A percentile compares a stretch with the other conserved stretches of the same genome.
Evolutionary conservation across 495 filamentous ascomycete genomes (phyloP).

Genomic region (Aspergillus cristatus): DNA sequence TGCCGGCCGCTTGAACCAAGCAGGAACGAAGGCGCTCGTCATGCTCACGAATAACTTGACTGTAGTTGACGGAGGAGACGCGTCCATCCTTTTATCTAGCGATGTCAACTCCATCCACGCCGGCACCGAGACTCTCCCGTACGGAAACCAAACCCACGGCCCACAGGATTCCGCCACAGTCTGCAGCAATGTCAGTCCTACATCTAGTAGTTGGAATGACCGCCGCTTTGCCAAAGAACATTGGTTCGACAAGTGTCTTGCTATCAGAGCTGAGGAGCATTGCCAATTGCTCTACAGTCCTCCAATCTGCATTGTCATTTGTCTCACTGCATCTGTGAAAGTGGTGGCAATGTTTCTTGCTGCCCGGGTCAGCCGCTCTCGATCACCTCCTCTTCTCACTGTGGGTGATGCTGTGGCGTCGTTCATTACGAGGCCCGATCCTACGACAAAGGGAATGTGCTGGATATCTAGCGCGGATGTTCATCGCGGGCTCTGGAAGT

Average conservation of each 20-base stretch:
- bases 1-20: not conserved
- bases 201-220: no score
- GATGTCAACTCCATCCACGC: no score
- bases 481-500: not conserved
- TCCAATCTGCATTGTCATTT: constrained; percentile 31
- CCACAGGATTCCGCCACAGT: no score
- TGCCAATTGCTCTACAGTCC: constrained; percentile 41
- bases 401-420: constrained; percentile 43
- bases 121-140: no score
- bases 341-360: constrained; percentile 23
- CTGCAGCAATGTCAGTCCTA: no score
- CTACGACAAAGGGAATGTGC: constrained; percentile 23
- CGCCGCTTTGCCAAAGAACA: no score
- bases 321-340: constrained; percentile 31
- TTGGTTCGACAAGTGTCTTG: constrained; percentile 1
- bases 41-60: not conserved
- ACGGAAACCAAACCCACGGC: no score
- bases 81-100: not conserved
- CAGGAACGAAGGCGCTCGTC: not conserved
- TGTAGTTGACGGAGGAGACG: not conserved
- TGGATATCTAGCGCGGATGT: constrained; percentile 12
- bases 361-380: not conserved
- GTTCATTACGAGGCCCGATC: constrained; percentile 35
- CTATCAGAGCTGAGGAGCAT: constrained; percentile 9
- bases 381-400: constrained; percentile 26